A percentile compares a stretch with the other conserved stretches of the same genome.
Evolutionary conservation across 257 asterid genomes (phyloP).

Genomic region (Echium plantagineum): DNA sequence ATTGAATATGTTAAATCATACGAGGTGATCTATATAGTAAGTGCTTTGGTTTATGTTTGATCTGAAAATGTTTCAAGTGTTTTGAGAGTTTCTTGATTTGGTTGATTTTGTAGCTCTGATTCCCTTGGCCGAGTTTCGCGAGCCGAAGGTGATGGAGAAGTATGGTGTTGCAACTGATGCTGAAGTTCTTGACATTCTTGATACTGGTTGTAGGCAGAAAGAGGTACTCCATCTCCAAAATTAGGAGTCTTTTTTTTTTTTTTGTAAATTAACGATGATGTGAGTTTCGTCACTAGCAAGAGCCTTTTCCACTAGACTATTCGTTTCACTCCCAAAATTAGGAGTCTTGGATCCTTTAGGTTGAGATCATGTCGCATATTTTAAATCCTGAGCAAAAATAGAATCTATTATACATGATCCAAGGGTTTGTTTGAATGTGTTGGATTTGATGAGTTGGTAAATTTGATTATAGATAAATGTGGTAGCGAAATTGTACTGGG

Average conservation of each 20-base stretch:
- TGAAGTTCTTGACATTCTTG: constrained; percentile 77
- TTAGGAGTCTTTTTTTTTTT: no score
- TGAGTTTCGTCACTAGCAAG: no score
- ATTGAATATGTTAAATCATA: no score
- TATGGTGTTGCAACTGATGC: constrained; percentile 46
- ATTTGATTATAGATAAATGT: constrained; percentile 38
- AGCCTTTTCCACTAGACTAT: no score
- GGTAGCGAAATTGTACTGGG: constrained; percentile 64
- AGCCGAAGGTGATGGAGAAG: constrained; percentile 55
- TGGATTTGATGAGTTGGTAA: background rate
- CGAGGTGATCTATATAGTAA: no score
- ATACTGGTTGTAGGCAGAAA: constrained; percentile 72
- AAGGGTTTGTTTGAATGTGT: background rate
- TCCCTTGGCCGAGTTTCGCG: constrained; percentile 73
- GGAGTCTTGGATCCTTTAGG: no score
- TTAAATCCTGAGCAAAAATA: no score
- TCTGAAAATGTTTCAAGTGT: background rate
- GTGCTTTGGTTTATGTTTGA: no score
- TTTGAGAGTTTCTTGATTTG: constrained; percentile 1
- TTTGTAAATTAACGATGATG: no score
- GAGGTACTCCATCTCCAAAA: constrained; percentile 33
- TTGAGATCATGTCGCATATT: no score
- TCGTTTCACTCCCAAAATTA: no score
- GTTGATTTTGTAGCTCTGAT: constrained; percentile 43
- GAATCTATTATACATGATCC: background rate